Percentiles rank a stretch among this genome's conserved stretches.
phyloP scores from a whole-genome alignment of 768 basidiomycete genomes.

The Suillus alpinus region DNA sequence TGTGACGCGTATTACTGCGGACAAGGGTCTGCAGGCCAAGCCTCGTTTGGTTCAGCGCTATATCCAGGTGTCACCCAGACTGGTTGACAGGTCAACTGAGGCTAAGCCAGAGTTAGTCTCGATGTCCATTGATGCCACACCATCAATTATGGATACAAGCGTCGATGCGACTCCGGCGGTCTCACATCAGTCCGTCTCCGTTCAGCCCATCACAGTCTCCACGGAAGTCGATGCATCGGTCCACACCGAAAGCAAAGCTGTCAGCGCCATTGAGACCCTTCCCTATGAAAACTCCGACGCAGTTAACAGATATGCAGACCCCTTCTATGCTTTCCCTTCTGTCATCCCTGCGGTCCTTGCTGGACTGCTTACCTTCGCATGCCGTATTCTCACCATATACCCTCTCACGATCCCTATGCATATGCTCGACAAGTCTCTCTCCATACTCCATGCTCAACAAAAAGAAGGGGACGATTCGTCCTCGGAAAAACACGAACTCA shows the following conservation, averaged over 20 bases:
- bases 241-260: conserved; percentile 16
- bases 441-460: conserved; percentile 31
- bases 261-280: conserved; percentile 12
- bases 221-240: conserved; percentile 33
- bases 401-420: conserved; percentile 50
- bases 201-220: conserved; percentile 24
- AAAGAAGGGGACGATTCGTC: conserved; percentile 25
- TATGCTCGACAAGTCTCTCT: conserved; percentile 34
- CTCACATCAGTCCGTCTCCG: conserved; percentile 31
- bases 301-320: conserved; percentile 21
- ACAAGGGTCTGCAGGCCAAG: conserved; percentile 40
- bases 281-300: conserved; percentile 20
- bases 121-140: conserved; percentile 52
- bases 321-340: conserved; percentile 31
- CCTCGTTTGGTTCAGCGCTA: conserved; percentile 34
- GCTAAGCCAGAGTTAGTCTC: conserved; percentile 37
- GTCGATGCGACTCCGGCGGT: conserved; percentile 43
- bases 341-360: conserved; percentile 26
- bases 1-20: conserved; percentile 35
- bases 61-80: conserved; percentile 37
- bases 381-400: conserved; percentile 44
- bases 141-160: conserved; percentile 40
- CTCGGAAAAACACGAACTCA: conserved; percentile 28
- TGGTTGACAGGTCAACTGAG: conserved; percentile 38
- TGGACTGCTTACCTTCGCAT: conserved; percentile 46